Base-by-base conservation (phyloP, 331 rosid genomes). In the Rosa hybrid region DNA sequence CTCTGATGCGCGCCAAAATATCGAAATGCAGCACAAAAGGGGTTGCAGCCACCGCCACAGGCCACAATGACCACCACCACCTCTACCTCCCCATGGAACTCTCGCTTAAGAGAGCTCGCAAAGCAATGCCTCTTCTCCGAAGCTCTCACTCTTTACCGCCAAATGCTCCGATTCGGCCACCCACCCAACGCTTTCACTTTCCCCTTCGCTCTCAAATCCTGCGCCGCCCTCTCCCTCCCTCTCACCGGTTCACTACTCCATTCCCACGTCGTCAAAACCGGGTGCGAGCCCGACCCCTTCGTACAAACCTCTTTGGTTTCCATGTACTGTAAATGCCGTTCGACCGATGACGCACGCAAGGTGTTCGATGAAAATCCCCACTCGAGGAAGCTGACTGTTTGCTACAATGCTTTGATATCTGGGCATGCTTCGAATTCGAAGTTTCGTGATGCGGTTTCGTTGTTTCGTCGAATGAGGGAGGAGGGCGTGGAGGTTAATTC, bases 191-290 rank as follows among this genome's bases (percentile, higher is more conserved):
- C 91, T 64, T 95, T 91, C 87, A 90, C 97, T 6, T 95, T 92
- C 80, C 98, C 99, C 5, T 89, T 91, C 64, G 90, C 84, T 59
- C 90, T 95, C 94, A 95, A 95, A 75, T 92, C 96, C 9, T 92
- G 94, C 71, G 97, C 97, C 46, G 75, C 88, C 23, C 93, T 92
- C 69, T 83, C 90, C 4, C 88, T 89, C 44, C 90, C 94, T 60
- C 51, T 86, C n/a, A 78, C 86, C n/a, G 99, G 91, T 0, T 78
- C 86, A 7, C 92, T 86, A 17, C 80, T 95, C 86, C 99, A 95
- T 45, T 82, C 87, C 73, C 98, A 95, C 23, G 88, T 91, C 12
- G 23, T 91, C 83, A 88, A 86, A 87, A 79, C 92, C 34, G 99
- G 98, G 0, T 91, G 90, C 38, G 82, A 84, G 9, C 83, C 85